Conservation (phyloP, 257 asterid genomes). For the Cinchona pubescens region DNA sequence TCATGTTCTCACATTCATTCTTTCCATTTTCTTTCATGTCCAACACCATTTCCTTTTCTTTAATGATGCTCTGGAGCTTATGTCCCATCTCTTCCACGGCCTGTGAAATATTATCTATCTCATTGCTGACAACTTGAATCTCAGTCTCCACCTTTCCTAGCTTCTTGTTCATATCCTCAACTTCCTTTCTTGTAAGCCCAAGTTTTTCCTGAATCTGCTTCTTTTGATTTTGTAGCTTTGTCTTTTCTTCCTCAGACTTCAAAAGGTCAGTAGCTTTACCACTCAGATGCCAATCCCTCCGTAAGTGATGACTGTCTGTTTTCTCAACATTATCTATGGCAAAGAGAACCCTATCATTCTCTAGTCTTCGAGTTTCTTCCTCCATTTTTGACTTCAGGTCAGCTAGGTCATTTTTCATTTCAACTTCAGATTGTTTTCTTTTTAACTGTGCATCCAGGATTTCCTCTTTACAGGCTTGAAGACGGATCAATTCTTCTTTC, state of each 20-base stretch:
- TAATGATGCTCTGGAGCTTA: slow-evolving; percentile 42
- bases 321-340: slow-evolving; percentile 75
- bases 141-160: slow-evolving; percentile 40
- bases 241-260: slow-evolving; percentile 70
- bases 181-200: slow-evolving; percentile 42
- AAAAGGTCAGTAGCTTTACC: slow-evolving; percentile 79
- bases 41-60: slow-evolving; percentile 57
- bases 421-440: slow-evolving; percentile 47
- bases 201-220: slow-evolving; percentile 55
- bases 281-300: slow-evolving; percentile 51
- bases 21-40: slow-evolving; percentile 52
- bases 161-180: slow-evolving; percentile 44
- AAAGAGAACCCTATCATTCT: slow-evolving; percentile 72
- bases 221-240: slow-evolving; percentile 57
- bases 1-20: slow-evolving; percentile 47
- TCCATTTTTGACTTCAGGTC: slow-evolving; percentile 53
- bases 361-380: slow-evolving; percentile 64
- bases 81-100: slow-evolving; percentile 42
- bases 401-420: slow-evolving; percentile 38
- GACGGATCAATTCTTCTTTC: slow-evolving; percentile 45
- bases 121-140: slow-evolving; percentile 39
- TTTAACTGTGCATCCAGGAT: slow-evolving; percentile 38
- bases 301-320: slow-evolving; percentile 25
- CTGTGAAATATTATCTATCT: slow-evolving; percentile 36
- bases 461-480: slow-evolving; percentile 47